Base-by-base conservation (phyloP, 371 early-diverging fungal species). In the Mucor mucedo region DNA sequence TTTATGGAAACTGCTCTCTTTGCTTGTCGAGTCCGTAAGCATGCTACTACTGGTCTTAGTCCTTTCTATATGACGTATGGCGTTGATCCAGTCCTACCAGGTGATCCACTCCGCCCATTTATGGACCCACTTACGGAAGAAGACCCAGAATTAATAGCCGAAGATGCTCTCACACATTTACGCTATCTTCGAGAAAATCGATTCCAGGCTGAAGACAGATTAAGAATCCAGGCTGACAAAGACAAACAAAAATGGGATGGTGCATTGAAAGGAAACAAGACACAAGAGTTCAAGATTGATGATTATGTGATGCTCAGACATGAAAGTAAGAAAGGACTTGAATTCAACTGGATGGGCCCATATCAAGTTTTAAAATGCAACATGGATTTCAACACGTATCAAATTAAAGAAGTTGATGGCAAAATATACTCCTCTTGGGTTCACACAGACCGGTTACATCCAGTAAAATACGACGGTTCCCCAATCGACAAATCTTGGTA, bases 161-260 rank as follows among this genome's bases (percentile, higher is more conserved):
- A 60, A 16, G 27, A 44, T 16, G 45, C 45, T 5, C 6, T 45
- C 1, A 44, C 30, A 2, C 5, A 28, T 8, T 27, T 61, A 7
- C 30, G 40, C 2, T 10, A 55, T 13, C 35, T 61, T 2, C 2
- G 48, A 1, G 27, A 52, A 54, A 13, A 41, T 1, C 1, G 62
- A 38, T 30, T 27, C 2, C 16, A 13, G 16, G 55, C 55, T 2
- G 11, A 11, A 10, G 38, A 44, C 16, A 4, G 39, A 7, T 33
- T 52, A 33, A 32, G 8, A 9, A 3, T 21, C 1, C 32, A 44
- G 28, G 42, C 9, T 53, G n/a, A 14, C 3, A 53, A 53, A 38
- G 73, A 69, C 54, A 69, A 73, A 49, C 62, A 35, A 11, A 28
- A 55, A 1, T 72, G 63, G 72, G 65, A 68, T 49, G 52, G 60